Base-by-base conservation (phyloP, 2,329 filamentous ascomycete genomes). In the Colletotrichum chlorophyti region DNA sequence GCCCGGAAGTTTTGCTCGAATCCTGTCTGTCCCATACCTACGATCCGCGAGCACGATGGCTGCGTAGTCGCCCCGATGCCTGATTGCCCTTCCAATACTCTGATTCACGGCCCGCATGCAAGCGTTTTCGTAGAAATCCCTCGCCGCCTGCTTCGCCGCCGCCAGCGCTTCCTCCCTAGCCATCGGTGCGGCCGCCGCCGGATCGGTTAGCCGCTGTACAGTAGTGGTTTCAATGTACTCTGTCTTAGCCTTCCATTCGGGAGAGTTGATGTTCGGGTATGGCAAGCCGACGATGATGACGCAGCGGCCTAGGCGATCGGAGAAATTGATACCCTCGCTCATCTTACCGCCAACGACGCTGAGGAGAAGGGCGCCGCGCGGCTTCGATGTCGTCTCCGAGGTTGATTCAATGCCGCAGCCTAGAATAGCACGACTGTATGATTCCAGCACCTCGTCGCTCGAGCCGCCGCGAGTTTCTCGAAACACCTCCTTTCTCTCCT, bases 51-150 rank as follows among this genome's bases (percentile, higher is more conserved):
- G 82, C 54, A 97, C 76, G 63, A 99, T 97, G 14, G 90, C 88
- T 5, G 95, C 95, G 74, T 96, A 98, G 74, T 99, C 95, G 21
- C 84, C 86, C 53, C 83, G 84, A 70, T 99, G 95, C 42, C 95
- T 82, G 66, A 99, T 97, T 1, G 93, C 95, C 58, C 95, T 82
- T 1, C 95, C 95, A 65, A 99, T 93, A 69, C 91, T 95, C 77
- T 99, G 95, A 72, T 99, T 99, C 5, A 99, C 95, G 5, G 93
- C 92, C 34, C 95, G 83, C 93, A 99, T 97, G 72, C 93, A 97
- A 0, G 91, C 86, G 70, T 98, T 98, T 71, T 97, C 93, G 69
- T 96, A 96, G 69, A 91, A 96, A 60, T 94, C 91, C 49, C 89
- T 79, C 2, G 89, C 87, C 5, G 87, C 77, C 64, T 83, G 79